Evolutionary conservation across 2,329 filamentous ascomycete genomes (phyloP), one percentile per base, ranked within the genome.

Genomic region (Microcyclospora pomicola): DNA sequence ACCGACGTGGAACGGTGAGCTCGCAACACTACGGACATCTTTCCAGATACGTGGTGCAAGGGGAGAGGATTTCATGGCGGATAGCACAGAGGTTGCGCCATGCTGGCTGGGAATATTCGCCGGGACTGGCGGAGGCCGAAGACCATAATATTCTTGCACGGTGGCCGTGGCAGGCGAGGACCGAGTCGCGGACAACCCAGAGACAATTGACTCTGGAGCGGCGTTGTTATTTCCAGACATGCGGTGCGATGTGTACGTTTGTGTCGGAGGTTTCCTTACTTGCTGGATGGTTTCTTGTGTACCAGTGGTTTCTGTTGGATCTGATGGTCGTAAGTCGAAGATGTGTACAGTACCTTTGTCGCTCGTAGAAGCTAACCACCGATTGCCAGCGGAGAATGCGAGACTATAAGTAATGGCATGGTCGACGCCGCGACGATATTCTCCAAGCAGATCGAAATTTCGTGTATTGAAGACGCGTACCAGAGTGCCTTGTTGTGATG

Each of bases 321-420:
- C 41, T 7, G 67, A 64, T 42, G 73, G 71, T 3, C 80, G 80
- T 1, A 95, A 70, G 53, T 96, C 86, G 55, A 95, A 98, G 29
- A 98, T 73, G 60, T 98, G 91, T 9, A 98, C 69, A 0, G 87
- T 98, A 5, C 84, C 87, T 62, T 96, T 98, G 67, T 98, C 91
- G 1, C 87, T 95, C 1, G 88, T 96, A 44, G 86, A 88, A 16
- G 91, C 91, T 9, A 96, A 71, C 54, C 86, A 72, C 32, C 71
- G 74, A 36, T 81, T 82, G 1, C 78, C 78, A 0, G 87, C 87
- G 14, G 83, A 92, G 58, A 98, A 91, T 9, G 81, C 80, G 9
- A 98, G 68, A 2, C 83, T 88, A 62, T 83, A 94, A 48, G 96
- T 82, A 38, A 77, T 77, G 12, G 91, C 87, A 28, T 77, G 80